Conservation (phyloP, 495 filamentous ascomycete species). For the Cercophora samala region DNA sequence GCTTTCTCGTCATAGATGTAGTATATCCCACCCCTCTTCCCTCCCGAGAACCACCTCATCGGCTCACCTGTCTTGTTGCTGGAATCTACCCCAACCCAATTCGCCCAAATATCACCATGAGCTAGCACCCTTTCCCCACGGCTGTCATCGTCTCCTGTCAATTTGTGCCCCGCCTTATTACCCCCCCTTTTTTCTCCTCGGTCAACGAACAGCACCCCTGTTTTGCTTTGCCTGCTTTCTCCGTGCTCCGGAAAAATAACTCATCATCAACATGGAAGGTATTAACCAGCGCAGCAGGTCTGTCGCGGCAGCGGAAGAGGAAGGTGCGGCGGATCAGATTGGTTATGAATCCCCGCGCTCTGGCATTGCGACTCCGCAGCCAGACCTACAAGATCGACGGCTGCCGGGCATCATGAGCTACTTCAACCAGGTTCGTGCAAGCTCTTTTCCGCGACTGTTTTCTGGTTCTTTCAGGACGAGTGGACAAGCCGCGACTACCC, state of each 20-base stretch:
- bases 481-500: slow-evolving; percentile 39
- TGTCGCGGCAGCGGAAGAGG: slow-evolving; percentile 48
- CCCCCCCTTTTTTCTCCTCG: slow-evolving; percentile 21
- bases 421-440: slow-evolving; percentile 94
- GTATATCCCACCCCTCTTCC: slow-evolving; percentile 34
- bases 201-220: slow-evolving; percentile 11
- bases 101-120: slow-evolving; percentile 33
- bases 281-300: slow-evolving; percentile 49
- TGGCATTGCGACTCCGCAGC: slow-evolving; percentile 81
- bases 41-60: slow-evolving; percentile 23
- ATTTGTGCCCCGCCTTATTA: slow-evolving; percentile 29
- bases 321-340: slow-evolving; percentile 72
- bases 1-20: slow-evolving; percentile 33
- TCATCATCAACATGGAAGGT: slow-evolving; percentile 34
- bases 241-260: slow-evolving; percentile 18
- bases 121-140: slow-evolving; percentile 29
- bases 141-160: slow-evolving; percentile 22
- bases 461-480: slow-evolving; percentile 36
- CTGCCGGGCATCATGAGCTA: slow-evolving; percentile 88
- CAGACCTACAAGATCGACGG: slow-evolving; percentile 85
- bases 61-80: slow-evolving; percentile 3
- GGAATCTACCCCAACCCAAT: slow-evolving; percentile 28
- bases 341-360: slow-evolving; percentile 80
- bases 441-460: slow-evolving; percentile 43
- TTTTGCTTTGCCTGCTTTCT: slow-evolving; percentile 18